phyloP scores from a whole-genome alignment of 352 stramenopile species.

The Aphanomyces euteiches region DNA sequence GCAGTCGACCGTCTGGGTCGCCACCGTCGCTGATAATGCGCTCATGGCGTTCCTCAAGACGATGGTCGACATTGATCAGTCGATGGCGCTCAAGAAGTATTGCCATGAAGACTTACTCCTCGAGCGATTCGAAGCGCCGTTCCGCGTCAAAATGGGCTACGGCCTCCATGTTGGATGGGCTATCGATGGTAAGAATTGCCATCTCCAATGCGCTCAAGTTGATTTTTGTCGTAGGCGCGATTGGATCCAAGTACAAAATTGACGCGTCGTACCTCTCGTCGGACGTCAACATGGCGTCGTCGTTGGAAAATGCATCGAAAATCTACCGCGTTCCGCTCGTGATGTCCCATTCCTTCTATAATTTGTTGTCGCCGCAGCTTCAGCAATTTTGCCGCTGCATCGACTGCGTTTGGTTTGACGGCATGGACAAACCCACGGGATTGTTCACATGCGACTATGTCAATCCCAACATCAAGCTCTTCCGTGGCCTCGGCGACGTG shows the following conservation, averaged over 20 bases:
- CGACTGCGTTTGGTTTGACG: slow-evolving; percentile 83
- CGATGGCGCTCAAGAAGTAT: slow-evolving; percentile 35
- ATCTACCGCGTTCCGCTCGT: slow-evolving; percentile 76
- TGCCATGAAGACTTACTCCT: slow-evolving; percentile 24
- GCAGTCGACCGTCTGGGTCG: slow-evolving; percentile 21
- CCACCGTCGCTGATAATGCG: slow-evolving; percentile 65
- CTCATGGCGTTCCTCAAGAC: slow-evolving; percentile 81
- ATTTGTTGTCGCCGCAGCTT: slow-evolving; percentile 58
- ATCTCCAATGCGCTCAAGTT: not conserved
- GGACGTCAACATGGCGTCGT: slow-evolving; percentile 86
- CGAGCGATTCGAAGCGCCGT: slow-evolving; percentile 35
- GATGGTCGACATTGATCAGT: slow-evolving; percentile 76
- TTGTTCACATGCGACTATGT: slow-evolving; percentile 52
- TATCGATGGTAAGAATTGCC: slow-evolving; percentile 55
- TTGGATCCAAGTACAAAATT: slow-evolving; percentile 88
- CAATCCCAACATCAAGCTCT: slow-evolving; percentile 30
- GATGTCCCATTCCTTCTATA: slow-evolving; percentile 65
- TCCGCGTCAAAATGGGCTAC: slow-evolving; percentile 79
- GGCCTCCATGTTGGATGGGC: slow-evolving; percentile 89
- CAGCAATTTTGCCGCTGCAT: slow-evolving; percentile 56
- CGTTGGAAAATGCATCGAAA: slow-evolving; percentile 77
- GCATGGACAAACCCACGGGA: slow-evolving; percentile 51
- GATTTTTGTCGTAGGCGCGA: slow-evolving; percentile 42
- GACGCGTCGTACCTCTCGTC: slow-evolving; percentile 88
- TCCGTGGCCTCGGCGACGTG: slow-evolving; percentile 16